Percentiles rank a stretch among this genome's conserved stretches.
Evolutionary conservation across 176 grass and related monocot species (phyloP).

Genomic region (Ampelocalamus luodianensis): DNA sequence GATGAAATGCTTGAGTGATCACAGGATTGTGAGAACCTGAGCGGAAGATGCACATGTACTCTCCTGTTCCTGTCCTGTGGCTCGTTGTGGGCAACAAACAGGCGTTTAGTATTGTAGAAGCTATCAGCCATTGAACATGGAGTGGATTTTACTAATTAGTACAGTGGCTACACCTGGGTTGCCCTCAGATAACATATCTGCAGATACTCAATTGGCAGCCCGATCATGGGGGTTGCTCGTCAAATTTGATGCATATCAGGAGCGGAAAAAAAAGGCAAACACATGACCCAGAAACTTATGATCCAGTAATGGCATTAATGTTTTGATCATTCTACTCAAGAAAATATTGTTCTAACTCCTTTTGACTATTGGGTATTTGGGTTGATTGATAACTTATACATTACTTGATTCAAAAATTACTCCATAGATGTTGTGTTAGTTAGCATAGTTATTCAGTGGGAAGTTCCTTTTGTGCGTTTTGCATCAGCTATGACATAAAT

Average conservation of each 20-base stretch:
- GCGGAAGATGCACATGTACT: neutral
- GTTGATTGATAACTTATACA: neutral
- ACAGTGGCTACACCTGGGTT: neutral
- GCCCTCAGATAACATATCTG: neutral
- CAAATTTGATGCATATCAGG: constrained; percentile 4
- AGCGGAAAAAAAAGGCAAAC: neutral
- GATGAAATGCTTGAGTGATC: neutral
- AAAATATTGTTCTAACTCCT: constrained; percentile 20
- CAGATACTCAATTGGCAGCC: neutral
- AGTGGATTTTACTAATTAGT: constrained; percentile 1
- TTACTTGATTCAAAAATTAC: neutral
- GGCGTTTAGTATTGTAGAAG: neutral
- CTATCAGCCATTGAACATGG: neutral
- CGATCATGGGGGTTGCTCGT: neutral
- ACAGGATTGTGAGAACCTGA: neutral
- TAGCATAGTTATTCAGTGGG: neutral
- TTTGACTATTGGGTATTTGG: neutral
- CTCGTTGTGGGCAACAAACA: neutral
- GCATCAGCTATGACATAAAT: neutral
- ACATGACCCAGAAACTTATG: neutral
- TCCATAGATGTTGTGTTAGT: neutral
- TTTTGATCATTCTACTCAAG: neutral
- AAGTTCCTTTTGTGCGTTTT: neutral
- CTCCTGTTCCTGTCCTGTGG: neutral
- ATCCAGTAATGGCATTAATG: neutral